Conservation (phyloP, 78 protist species). For the Paratrimastix pyriformis region DNA sequence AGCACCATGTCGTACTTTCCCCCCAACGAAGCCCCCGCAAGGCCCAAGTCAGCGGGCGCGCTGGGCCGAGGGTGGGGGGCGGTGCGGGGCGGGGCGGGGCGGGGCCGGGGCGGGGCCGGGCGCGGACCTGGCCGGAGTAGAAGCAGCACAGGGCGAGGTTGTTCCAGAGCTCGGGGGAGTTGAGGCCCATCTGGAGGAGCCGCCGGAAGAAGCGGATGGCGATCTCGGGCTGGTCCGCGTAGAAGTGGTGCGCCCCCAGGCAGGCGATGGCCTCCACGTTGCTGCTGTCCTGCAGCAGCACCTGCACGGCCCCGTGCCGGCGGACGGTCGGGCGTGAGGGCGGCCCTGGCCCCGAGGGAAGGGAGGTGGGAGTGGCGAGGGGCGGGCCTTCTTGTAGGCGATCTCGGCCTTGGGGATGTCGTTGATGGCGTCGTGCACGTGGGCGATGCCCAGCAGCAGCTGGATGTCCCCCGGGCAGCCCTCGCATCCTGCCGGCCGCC, state of each 20-base stretch:
- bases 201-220: constrained; percentile 37
- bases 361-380: no score
- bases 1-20: constrained; percentile 59
- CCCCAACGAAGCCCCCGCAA: neutral
- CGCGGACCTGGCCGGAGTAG: constrained; percentile 36
- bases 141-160: constrained; percentile 69
- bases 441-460: constrained; percentile 38
- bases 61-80: neutral
- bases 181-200: constrained; percentile 51
- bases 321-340: no score
- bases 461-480: constrained; percentile 27
- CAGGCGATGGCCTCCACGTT: constrained; percentile 67
- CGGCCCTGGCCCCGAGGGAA: no score
- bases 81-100: neutral
- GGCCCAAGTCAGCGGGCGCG: neutral
- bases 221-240: constrained; percentile 58
- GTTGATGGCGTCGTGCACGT: constrained; percentile 43
- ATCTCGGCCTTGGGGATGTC: constrained; percentile 12
- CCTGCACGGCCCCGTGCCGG: no score
- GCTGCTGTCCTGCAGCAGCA: constrained; percentile 25
- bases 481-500: no score
- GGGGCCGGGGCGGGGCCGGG: neutral
- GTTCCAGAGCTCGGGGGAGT: constrained; percentile 52
- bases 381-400: constrained; percentile 9
- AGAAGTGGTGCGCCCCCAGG: constrained; percentile 56